These are phyloP conservation scores for Gaultheria prostrata DNA, from an alignment of 148 eudicot genomes.

Conservation along the genomic window DNA sequence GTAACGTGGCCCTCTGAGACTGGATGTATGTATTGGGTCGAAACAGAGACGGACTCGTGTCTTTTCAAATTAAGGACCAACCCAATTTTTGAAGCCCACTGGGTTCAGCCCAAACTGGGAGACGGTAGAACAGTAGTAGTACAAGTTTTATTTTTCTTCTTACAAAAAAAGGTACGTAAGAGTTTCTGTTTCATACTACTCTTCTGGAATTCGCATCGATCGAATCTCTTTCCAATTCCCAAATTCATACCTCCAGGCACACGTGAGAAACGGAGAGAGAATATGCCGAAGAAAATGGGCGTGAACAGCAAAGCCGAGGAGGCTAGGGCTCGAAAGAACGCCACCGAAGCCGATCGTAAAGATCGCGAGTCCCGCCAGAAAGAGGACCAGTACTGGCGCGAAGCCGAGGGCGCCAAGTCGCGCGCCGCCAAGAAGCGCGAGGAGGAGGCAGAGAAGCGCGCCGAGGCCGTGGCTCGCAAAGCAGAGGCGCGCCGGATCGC, in stretches of 20 bases:
- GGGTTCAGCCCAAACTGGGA: too few species aligned
- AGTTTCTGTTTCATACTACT: neutral
- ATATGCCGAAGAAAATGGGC: conserved; percentile 94
- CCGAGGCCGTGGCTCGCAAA: conserved; percentile 68
- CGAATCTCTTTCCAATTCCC: neutral
- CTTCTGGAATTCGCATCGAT: neutral
- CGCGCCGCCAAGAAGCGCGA: conserved; percentile 86
- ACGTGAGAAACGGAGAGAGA: neutral
- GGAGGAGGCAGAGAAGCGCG: conserved; percentile 81
- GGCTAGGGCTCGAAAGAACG: conserved; percentile 61
- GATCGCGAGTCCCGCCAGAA: conserved; percentile 54
- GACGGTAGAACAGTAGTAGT: too few species aligned
- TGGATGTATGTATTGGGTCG: too few species aligned
- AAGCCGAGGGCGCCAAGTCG: conserved; percentile 84
- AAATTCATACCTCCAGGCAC: neutral
- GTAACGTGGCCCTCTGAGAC: too few species aligned
- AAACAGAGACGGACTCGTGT: too few species aligned
- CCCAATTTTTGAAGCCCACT: too few species aligned
- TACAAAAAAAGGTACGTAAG: neutral
- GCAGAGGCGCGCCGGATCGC: conserved; percentile 84
- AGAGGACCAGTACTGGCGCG: conserved; percentile 90
- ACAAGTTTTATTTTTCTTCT: too few species aligned
- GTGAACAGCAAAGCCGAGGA: conserved; percentile 92
- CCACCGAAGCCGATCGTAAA: conserved; percentile 63
- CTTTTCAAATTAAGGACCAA: too few species aligned